Percentiles rank a stretch among this genome's conserved stretches.
These are phyloP conservation scores for Hygrocybe punicea DNA, from an alignment of 768 basidiomycete species.

Conservation along the genomic window DNA sequence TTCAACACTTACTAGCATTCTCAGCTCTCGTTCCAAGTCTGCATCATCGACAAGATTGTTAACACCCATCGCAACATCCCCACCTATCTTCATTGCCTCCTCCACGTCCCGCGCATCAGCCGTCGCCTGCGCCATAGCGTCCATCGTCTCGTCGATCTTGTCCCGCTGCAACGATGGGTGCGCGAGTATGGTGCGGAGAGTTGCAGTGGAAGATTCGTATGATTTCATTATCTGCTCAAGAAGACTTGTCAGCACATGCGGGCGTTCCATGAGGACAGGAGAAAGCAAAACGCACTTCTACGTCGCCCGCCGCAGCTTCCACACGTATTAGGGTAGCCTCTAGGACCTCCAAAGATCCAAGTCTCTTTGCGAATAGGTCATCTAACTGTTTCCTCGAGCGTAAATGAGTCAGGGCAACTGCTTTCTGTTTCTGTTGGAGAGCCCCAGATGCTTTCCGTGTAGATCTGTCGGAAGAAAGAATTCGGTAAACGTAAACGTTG, in stretches of 20 bases:
- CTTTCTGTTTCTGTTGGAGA: slow-evolving; percentile 66
- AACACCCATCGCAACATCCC: slow-evolving; percentile 54
- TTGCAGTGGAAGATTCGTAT: slow-evolving; percentile 79
- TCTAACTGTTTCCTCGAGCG: slow-evolving; percentile 79
- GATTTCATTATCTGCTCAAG: slow-evolving; percentile 70
- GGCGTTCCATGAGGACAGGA: not conserved
- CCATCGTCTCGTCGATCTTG: slow-evolving; percentile 81
- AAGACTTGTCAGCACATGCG: not conserved
- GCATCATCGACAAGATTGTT: slow-evolving; percentile 47
- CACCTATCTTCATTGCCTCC: slow-evolving; percentile 66
- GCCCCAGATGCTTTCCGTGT: slow-evolving; percentile 63
- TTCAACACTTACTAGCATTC: slow-evolving; percentile 43
- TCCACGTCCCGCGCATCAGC: slow-evolving; percentile 82
- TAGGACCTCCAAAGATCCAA: slow-evolving; percentile 69
- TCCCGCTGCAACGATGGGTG: slow-evolving; percentile 79
- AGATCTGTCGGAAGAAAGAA: slow-evolving; percentile 45
- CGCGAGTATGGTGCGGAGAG: slow-evolving; percentile 69
- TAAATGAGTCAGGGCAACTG: slow-evolving; percentile 71
- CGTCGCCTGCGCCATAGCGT: slow-evolving; percentile 79
- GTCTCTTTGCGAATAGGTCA: slow-evolving; percentile 68
- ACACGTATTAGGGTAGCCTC: slow-evolving; percentile 76
- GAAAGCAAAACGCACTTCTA: slow-evolving; percentile 58
- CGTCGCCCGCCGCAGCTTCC: slow-evolving; percentile 84
- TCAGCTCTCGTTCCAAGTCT: slow-evolving; percentile 64
- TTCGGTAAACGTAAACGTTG: not conserved